Evolutionary conservation across 2,329 filamentous ascomycete genomes (phyloP).

Genomic region (Aurifilum marmelostoma): DNA sequence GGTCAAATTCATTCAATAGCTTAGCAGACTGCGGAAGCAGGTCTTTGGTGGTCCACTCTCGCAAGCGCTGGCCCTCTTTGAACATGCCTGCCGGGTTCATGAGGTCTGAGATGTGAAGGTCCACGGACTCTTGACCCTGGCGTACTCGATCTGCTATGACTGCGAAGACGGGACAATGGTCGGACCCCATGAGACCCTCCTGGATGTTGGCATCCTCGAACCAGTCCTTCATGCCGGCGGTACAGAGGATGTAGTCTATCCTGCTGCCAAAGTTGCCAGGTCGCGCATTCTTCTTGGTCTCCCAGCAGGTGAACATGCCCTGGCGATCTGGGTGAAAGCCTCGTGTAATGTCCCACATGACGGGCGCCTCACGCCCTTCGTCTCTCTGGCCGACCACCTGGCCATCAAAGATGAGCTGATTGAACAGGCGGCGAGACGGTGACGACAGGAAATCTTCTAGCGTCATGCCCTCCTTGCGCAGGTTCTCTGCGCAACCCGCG

Average conservation of each 20-base stretch:
- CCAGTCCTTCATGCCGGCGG: constrained; percentile 76
- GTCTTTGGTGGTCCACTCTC: constrained; percentile 69
- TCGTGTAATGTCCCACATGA: constrained; percentile 83
- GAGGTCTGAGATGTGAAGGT: constrained; percentile 68
- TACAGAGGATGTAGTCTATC: constrained; percentile 93
- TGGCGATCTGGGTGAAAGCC: constrained; percentile 76
- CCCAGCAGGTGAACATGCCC: constrained; percentile 98
- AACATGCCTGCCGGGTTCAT: constrained; percentile 81
- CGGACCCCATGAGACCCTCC: constrained; percentile 90
- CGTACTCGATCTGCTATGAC: constrained; percentile 69
- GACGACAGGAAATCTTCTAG: constrained; percentile 72
- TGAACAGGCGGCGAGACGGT: constrained; percentile 77
- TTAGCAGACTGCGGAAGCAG: constrained; percentile 77
- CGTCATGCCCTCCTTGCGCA: constrained; percentile 70
- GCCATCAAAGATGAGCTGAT: constrained; percentile 79
- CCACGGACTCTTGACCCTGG: no score
- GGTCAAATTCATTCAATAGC: constrained; percentile 85
- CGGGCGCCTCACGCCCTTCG: constrained; percentile 67
- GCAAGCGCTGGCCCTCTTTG: constrained; percentile 63
- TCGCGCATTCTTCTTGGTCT: constrained; percentile 92
- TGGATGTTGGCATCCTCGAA: constrained; percentile 84
- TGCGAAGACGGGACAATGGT: constrained; percentile 93
- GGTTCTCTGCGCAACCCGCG: constrained; percentile 71
- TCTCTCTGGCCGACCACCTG: constrained; percentile 69
- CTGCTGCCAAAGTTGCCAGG: constrained; percentile 90